Evolutionary conservation across 1,284 basidiomycete genomes (phyloP), one percentile per base, ranked within the genome.

Genomic region (Hemileia vastatrix): DNA sequence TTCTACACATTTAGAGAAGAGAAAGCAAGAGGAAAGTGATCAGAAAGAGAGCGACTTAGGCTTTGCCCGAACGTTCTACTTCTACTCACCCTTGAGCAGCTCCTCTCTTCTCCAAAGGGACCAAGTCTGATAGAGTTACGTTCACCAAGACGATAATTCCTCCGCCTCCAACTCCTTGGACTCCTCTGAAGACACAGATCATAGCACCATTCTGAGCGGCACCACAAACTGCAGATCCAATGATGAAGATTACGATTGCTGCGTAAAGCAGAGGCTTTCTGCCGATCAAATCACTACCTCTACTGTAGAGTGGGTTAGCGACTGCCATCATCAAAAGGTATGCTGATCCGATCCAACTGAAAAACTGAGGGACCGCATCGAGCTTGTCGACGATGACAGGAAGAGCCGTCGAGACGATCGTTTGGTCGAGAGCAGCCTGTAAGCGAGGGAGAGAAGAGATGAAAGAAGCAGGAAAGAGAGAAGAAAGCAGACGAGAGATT

Each of bases 121-220:
- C 85, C 31, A 91, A 88, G 71, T 91, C 89, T 40, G 84, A 83
- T 11, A 90, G 83, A 0, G 83, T 84, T 69, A 92, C 90, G 56
- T 87, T 77, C 2, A 80, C 78, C 36, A 84, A 76, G 0, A 77
- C 68, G 15, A 78, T 66, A 57, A 82, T 80, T 1, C 86, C 87
- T 8, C 87, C 87, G 3, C 87, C 87, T 27, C 88, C 88, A 27
- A 90, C 82, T 9, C 88, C 89, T 72, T 91, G 89, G 0, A 92
- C 78, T 1, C 86, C 88, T 67, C 89, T 82, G 52, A 81, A 83
- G 1, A 86, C 79, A 48, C 87, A 83, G 13, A 91, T 77, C 88
- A 80, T 81, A 79, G 78, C 81, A 82, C 89, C 86, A 64, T 68
- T 84, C 71, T 91, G 84, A 0, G 89, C 88, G 1, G 87, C 85